phyloP scores from a whole-genome alignment of 2,329 filamentous ascomycete species.

The Malbranchea cinnamomea region DNA sequence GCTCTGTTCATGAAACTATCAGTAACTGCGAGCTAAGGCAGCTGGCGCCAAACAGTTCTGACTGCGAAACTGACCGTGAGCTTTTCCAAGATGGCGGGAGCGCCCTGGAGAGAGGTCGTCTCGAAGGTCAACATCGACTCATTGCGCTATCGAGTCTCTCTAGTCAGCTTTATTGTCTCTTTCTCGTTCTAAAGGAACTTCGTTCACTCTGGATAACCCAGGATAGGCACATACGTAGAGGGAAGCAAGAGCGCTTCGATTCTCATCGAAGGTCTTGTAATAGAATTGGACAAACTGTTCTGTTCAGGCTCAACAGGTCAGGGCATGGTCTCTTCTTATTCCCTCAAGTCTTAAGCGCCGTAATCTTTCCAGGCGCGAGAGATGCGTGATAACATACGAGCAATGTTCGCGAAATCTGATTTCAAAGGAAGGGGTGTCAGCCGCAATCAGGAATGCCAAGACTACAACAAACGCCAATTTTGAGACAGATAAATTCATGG shows the following conservation, averaged over 20 bases:
- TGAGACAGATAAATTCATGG: too few relatives aligned
- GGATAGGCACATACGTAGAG: slow-evolving; percentile 55
- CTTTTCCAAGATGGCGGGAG: slow-evolving; percentile 58
- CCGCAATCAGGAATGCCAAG: too few relatives aligned
- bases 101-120: slow-evolving; percentile 50
- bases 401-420: slow-evolving; percentile 24
- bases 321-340: too few relatives aligned
- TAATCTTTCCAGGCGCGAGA: too few relatives aligned
- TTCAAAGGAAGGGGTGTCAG: slow-evolving; percentile 9
- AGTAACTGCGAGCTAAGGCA: not conserved
- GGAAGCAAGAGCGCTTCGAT: slow-evolving; percentile 47
- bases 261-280: slow-evolving; percentile 70
- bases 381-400: slow-evolving; percentile 22
- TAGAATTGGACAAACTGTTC: slow-evolving; percentile 83
- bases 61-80: slow-evolving; percentile 45
- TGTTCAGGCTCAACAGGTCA: slow-evolving; percentile 47
- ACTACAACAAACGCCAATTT: too few relatives aligned
- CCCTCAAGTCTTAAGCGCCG: too few relatives aligned
- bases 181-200: not conserved
- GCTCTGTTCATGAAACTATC: slow-evolving; percentile 33
- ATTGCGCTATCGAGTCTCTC: slow-evolving; percentile 42
- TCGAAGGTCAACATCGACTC: slow-evolving; percentile 93
- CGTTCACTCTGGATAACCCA: not conserved
- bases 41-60: not conserved
- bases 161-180: slow-evolving; percentile 1